Conservation (phyloP, 2,329 filamentous ascomycete species). For the Aureobasidium sp. region DNA sequence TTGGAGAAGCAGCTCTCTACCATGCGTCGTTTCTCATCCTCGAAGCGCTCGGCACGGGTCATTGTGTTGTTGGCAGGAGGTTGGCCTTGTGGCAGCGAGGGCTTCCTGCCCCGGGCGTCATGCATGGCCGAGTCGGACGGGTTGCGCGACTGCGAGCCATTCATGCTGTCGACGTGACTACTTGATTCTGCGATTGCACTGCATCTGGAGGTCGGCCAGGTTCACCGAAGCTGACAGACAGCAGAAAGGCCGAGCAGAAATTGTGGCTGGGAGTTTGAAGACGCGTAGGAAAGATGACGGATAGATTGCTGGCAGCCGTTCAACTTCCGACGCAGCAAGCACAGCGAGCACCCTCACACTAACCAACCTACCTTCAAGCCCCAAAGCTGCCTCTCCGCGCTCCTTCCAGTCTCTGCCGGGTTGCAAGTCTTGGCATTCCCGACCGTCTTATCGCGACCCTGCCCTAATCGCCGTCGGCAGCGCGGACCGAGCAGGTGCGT, state of each 20-base stretch:
- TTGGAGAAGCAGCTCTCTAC: conserved; percentile 92
- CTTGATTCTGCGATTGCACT: neutral
- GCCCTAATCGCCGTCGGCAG: neutral
- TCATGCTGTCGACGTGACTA: conserved; percentile 13
- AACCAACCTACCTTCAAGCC: neutral
- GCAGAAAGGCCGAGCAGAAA: neutral
- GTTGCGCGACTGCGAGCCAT: conserved; percentile 15
- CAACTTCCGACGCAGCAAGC: neutral
- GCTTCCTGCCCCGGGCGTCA: conserved; percentile 6
- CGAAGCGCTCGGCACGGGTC: conserved; percentile 71
- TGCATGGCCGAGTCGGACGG: conserved; percentile 8
- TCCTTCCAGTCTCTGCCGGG: neutral
- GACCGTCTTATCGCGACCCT: neutral
- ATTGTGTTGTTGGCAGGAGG: conserved; percentile 17
- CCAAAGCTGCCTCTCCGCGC: neutral
- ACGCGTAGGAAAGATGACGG: conserved; percentile 9
- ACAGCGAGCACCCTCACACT: neutral
- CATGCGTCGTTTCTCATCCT: conserved; percentile 93
- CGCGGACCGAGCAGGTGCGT: conserved; percentile 1
- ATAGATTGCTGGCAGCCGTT: neutral
- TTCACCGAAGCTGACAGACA: neutral
- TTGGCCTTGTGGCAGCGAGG: neutral
- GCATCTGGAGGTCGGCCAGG: neutral
- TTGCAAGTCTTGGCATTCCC: neutral
- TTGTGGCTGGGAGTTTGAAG: neutral